Conservation (phyloP, 2,329 filamentous ascomycete genomes). For the Helicocarpus griseus region DNA sequence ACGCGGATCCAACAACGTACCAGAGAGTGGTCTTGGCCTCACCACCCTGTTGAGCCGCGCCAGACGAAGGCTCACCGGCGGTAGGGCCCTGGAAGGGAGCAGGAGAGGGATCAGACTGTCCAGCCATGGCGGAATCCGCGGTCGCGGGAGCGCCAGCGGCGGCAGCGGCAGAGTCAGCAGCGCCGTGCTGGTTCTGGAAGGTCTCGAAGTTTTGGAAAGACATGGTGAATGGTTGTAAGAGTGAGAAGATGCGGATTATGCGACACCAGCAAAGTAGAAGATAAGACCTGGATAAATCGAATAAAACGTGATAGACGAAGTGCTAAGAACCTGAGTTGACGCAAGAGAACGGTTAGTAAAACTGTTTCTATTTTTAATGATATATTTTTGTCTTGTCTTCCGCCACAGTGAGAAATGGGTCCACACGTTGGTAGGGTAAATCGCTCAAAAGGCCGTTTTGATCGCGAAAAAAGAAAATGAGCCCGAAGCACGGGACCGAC, state of each 20-base stretch:
- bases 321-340: conserved; percentile 1
- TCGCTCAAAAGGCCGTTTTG: not conserved
- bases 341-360: not conserved
- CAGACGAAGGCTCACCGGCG: conserved; percentile 32
- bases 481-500: not conserved
- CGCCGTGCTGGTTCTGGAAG: conserved; percentile 51
- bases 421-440: not conserved
- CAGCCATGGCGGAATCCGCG: conserved; percentile 45
- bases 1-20: conserved; percentile 25
- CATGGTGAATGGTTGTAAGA: conserved; percentile 39
- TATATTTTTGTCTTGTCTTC: not conserved
- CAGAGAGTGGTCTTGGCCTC: conserved; percentile 50
- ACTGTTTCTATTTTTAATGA: not conserved
- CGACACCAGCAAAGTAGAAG: not conserved
- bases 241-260: conserved; percentile 7
- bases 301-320: conserved; percentile 2
- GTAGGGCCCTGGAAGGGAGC: conserved; percentile 42
- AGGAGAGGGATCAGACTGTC: conserved; percentile 47
- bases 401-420: not conserved
- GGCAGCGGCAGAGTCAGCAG: conserved; percentile 44
- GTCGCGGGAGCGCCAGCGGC: conserved; percentile 38
- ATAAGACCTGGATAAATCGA: not conserved
- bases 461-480: not conserved
- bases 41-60: conserved; percentile 40
- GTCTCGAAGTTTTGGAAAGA: conserved; percentile 58